These are phyloP conservation scores for Stagonosporopsis vannaccii DNA, from an alignment of 2,329 filamentous ascomycete genomes.

Conservation along the genomic window DNA sequence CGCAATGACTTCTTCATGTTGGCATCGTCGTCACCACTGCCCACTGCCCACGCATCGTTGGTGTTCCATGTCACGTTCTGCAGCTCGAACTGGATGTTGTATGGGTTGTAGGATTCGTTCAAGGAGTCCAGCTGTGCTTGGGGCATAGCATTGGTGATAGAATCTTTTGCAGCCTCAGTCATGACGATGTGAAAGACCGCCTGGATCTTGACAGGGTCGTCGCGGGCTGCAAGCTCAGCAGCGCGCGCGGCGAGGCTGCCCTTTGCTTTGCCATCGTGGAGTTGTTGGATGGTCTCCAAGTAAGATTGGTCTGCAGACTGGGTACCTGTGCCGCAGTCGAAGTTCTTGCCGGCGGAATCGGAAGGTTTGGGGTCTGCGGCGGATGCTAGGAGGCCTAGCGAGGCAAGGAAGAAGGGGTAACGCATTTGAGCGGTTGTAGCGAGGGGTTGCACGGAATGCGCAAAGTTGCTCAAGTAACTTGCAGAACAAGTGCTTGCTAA, in stretches of 20 bases:
- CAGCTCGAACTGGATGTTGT: conserved; percentile 61
- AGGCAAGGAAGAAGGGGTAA: conserved; percentile 44
- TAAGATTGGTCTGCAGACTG: conserved; percentile 49
- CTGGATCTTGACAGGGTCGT: conserved; percentile 48
- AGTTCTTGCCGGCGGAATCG: conserved; percentile 38
- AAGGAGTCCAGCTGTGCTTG: conserved; percentile 48
- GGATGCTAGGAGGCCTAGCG: conserved; percentile 32
- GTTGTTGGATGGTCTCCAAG: conserved; percentile 46
- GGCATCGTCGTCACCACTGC: conserved; percentile 56
- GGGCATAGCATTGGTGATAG: conserved; percentile 53
- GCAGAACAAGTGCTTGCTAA: conserved; percentile 19
- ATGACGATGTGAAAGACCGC: conserved; percentile 56
- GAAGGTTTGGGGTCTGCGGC: conserved; percentile 24
- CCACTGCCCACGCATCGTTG: conserved; percentile 63
- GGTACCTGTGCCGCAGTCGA: conserved; percentile 54
- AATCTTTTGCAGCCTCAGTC: conserved; percentile 45
- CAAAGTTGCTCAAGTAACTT: conserved; percentile 14
- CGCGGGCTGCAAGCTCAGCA: conserved; percentile 28
- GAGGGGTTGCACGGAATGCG: conserved; percentile 30
- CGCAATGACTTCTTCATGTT: conserved; percentile 62
- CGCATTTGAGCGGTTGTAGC: conserved; percentile 31
- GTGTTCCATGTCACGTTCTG: conserved; percentile 58
- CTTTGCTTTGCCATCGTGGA: conserved; percentile 39
- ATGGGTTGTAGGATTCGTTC: conserved; percentile 57
- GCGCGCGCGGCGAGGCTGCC: conserved; percentile 40